phyloP scores from a whole-genome alignment of 1,284 basidiomycete species.

The Irpex rosettiformis region DNA sequence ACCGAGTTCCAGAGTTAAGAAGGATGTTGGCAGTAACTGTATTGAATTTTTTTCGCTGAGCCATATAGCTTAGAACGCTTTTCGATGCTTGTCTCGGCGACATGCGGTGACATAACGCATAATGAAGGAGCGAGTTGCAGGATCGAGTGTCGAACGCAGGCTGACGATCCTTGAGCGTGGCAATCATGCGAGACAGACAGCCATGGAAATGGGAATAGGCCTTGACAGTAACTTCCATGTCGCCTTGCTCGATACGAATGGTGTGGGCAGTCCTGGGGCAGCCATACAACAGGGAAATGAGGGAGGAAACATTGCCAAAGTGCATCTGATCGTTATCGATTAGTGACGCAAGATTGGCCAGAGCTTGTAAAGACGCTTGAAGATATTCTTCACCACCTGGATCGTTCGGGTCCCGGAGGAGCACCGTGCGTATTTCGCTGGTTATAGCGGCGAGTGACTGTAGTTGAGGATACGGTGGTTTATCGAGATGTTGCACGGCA shows the following conservation, averaged over 20 bases:
- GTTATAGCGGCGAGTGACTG: conserved; percentile 18
- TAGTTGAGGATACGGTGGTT: conserved; percentile 15
- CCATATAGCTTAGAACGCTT: conserved; percentile 54
- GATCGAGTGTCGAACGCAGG: conserved; percentile 38
- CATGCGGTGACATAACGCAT: conserved; percentile 57
- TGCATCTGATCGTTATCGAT: conserved; percentile 49
- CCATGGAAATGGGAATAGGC: conserved; percentile 57
- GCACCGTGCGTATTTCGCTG: conserved; percentile 12
- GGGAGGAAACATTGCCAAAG: conserved; percentile 36
- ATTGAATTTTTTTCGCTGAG: conserved; percentile 38
- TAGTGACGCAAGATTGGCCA: conserved; percentile 52
- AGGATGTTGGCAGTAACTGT: conserved; percentile 55
- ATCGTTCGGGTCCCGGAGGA: conserved; percentile 7
- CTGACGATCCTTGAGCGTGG: conserved; percentile 18
- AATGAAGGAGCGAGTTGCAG: conserved; percentile 65
- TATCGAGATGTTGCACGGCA: background rate
- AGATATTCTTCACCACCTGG: conserved; percentile 22
- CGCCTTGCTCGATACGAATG: conserved; percentile 39
- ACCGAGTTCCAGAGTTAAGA: conserved; percentile 48
- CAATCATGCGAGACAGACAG: conserved; percentile 47
- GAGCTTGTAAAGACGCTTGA: conserved; percentile 43
- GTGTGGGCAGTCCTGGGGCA: conserved; percentile 42
- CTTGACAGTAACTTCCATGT: conserved; percentile 33
- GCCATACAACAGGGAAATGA: conserved; percentile 47
- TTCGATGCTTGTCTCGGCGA: conserved; percentile 43